Evolutionary conservation across 106 monocot genomes (phyloP), one percentile per base, ranked within the genome.

Genomic region (Platanthera guangdongensis): DNA sequence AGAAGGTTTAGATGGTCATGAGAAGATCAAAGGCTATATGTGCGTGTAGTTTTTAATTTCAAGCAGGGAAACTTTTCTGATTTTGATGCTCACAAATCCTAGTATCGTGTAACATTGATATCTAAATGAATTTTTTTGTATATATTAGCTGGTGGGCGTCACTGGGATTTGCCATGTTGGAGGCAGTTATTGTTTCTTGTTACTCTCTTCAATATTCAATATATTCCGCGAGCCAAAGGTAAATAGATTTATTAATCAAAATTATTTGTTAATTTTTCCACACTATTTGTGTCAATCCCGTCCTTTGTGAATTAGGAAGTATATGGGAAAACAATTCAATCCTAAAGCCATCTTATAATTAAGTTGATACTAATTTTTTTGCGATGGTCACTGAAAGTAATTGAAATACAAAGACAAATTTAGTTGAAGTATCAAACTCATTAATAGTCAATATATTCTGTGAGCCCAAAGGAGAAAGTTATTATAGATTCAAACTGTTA

Each of bases 21-120:
- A 99, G 84, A 99, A 99, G 92, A 94, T 99, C 62, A 99, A 99
- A 87, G 86, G 92, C 77, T 94, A 99, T 84, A 94, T 99, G 99
- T 99, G 88, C 85, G 97, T 92, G 72, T 87, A 87, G 71, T 89
- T 89, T 84, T 85, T 78, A 77, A 79, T 90, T 63, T 90, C 68
- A 77, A 82, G 85, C 83, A 79, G 85, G 90, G 87, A 89, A 82
- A 89, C 78, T 76, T 49, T 68, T 79, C 15, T 68, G 86, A 74
- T 48, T 79, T 59, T 30, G 46, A 16, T 49, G 47, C 53, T 52
- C 59, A 25, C 75, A 47, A 4, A 19, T 77, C 45, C 49, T 68
- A 52, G 25, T 25, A 21, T 50, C 21, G 39, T 73, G 25, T 52
- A 3, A 52, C 11, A 51, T n/a, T 73, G 21, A 52, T 73, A 52